A percentile compares a stretch with the other conserved stretches of the same genome.
phyloP scores from a whole-genome alignment of 805 yeast species.

The Starmera dryadoides region DNA sequence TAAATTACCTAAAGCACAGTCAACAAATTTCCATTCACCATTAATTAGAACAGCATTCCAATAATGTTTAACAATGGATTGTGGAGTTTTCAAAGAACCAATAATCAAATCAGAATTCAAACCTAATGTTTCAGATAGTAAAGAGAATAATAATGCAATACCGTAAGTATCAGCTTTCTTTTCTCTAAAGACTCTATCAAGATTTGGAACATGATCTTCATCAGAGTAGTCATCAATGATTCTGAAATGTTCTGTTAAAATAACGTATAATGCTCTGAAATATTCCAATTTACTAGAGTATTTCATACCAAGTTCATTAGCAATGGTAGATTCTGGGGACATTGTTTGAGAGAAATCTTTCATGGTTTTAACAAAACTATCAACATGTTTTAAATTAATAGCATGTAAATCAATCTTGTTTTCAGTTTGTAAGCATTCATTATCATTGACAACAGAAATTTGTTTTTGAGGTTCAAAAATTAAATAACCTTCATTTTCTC shows the following conservation, averaged over 20 bases:
- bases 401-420: constrained; percentile 22
- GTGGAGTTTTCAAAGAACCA: constrained; percentile 82
- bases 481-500: constrained; percentile 52
- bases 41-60: constrained; percentile 81
- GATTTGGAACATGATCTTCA: constrained; percentile 28
- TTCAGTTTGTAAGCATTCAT: constrained; percentile 32
- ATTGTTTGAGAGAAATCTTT: constrained; percentile 29
- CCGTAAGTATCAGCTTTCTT: constrained; percentile 63
- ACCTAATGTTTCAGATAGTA: constrained; percentile 62
- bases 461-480: constrained; percentile 56
- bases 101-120: constrained; percentile 69
- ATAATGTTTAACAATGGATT: constrained; percentile 67
- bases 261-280: constrained; percentile 56
- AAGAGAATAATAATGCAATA: constrained; percentile 67
- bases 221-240: constrained; percentile 33
- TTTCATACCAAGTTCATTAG: constrained; percentile 43
- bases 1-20: constrained; percentile 57
- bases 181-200: constrained; percentile 34
- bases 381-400: constrained; percentile 33
- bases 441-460: constrained; percentile 36
- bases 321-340: constrained; percentile 48
- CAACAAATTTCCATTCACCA: constrained; percentile 75
- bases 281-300: constrained; percentile 49
- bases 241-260: constrained; percentile 53
- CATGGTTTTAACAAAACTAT: constrained; percentile 29